Base-by-base conservation (phyloP, 306 rosid genomes). In the Malus asiatica region DNA sequence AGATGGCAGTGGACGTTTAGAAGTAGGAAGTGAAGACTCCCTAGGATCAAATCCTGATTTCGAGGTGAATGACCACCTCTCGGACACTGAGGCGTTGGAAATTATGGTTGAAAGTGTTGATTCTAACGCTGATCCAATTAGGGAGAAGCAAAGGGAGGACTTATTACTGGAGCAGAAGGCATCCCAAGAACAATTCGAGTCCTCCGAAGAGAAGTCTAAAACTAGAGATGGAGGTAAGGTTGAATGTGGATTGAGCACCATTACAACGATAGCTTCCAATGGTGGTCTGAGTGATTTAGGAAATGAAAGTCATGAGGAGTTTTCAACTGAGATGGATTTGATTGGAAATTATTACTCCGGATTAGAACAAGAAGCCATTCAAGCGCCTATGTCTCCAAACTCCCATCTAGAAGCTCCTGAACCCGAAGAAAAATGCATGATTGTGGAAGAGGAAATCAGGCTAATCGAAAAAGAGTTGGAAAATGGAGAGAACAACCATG, bases 391-490 rank as follows among this genome's bases (percentile, higher is more conserved):
- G 68, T 53, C 73, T 42, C 62, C 30, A 12, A 71, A 74, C 40
- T 44, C 74, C 30, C 38, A 69, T 8, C 38, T 67, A 58, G 77
- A 76, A 70, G 83, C 67, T 82, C 70, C 68, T 61, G 84, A 84
- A 72, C 38, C 44, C 4, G 85, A 80, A 74, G 85, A 80, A 23
- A 84, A 71, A 70, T 27, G 57, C 85, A 75, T 69, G 67, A 74
- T 74, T 68, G 52, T 78, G 40, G 16, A 68, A 46, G 86, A 76
- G 71, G 90, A 87, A 44, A 69, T 40, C 8, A 80, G 46, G 71
- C 30, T 55, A 23, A 62, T 52, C 33, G 78, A 38, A 82, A 62
- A 76, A 74, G 75, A 57, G 66, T 73, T 76, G 48, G 81, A 75
- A 83, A 79, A 32, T 67, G 86, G 76, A 72, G 86, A 81, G 68